phyloP scores from a whole-genome alignment of 805 yeast species.

The Suhomyces sp. region DNA sequence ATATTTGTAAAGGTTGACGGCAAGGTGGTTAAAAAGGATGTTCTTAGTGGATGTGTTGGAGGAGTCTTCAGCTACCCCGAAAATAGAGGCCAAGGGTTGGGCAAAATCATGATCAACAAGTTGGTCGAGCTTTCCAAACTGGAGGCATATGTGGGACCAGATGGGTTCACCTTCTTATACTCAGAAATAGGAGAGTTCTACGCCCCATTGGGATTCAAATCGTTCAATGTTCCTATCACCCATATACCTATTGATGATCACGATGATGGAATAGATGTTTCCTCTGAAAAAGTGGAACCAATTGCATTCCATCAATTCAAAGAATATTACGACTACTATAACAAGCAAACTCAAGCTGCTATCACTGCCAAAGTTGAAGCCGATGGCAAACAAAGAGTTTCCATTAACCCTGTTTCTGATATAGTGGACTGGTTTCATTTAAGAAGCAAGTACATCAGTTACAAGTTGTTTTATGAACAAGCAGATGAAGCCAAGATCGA shows the following conservation, averaged over 20 bases:
- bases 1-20: conserved; percentile 18
- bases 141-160: conserved; percentile 22
- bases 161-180: conserved; percentile 39
- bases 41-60: conserved; percentile 39
- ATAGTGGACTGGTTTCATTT: conserved; percentile 44
- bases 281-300: conserved; percentile 2
- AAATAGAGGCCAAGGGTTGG: conserved; percentile 38
- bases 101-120: conserved; percentile 39
- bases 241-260: conserved; percentile 20
- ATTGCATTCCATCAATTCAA: conserved; percentile 31
- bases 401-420: conserved; percentile 28
- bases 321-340: conserved; percentile 21
- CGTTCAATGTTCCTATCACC: conserved; percentile 35
- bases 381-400: conserved; percentile 33
- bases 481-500: conserved; percentile 15
- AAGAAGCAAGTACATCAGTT: conserved; percentile 34
- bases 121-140: conserved; percentile 25
- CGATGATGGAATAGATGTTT: conserved; percentile 5
- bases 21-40: conserved; percentile 15
- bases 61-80: conserved; percentile 41
- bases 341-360: conserved; percentile 17
- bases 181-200: conserved; percentile 47
- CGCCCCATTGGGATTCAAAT: conserved; percentile 35
- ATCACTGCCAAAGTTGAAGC: conserved; percentile 17
- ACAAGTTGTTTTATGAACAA: conserved; percentile 19